Conservation (phyloP, 306 rosid species). For the Vachellia collinsii region DNA sequence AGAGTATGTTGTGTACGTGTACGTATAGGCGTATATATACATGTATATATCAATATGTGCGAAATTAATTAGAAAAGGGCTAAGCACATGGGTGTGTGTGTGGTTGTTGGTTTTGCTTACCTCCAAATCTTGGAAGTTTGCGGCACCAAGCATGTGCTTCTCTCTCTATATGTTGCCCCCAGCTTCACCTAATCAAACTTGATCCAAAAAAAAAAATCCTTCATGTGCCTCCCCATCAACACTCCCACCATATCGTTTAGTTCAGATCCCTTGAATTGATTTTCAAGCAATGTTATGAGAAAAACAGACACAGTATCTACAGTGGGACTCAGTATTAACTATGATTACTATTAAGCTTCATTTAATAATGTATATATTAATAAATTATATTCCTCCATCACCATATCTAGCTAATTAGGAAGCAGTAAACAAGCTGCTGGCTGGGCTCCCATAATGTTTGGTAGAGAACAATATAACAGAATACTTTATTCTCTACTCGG, state of each 20-base stretch:
- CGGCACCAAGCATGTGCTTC: constrained; percentile 50
- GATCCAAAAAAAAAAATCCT: too few species aligned
- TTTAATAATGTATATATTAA: neutral
- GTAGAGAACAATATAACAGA: neutral
- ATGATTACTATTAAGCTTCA: neutral
- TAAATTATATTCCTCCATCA: neutral
- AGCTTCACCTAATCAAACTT: too few species aligned
- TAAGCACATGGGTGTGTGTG: constrained; percentile 38
- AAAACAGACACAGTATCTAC: neutral
- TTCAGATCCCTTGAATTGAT: neutral
- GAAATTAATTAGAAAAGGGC: neutral
- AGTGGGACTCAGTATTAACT: neutral
- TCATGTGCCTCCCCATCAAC: neutral
- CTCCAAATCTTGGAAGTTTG: constrained; percentile 40
- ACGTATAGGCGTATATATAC: neutral
- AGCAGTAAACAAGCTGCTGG: neutral
- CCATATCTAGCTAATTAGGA: neutral
- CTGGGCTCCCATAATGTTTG: neutral
- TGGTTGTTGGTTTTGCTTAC: constrained; percentile 9
- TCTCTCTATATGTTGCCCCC: neutral
- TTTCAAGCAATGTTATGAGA: neutral
- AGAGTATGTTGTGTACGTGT: neutral
- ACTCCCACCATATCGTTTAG: neutral
- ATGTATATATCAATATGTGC: neutral
- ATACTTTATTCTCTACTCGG: neutral